Conservation (phyloP, 2,329 filamentous ascomycete genomes). For the Phialocephala subalpina region DNA sequence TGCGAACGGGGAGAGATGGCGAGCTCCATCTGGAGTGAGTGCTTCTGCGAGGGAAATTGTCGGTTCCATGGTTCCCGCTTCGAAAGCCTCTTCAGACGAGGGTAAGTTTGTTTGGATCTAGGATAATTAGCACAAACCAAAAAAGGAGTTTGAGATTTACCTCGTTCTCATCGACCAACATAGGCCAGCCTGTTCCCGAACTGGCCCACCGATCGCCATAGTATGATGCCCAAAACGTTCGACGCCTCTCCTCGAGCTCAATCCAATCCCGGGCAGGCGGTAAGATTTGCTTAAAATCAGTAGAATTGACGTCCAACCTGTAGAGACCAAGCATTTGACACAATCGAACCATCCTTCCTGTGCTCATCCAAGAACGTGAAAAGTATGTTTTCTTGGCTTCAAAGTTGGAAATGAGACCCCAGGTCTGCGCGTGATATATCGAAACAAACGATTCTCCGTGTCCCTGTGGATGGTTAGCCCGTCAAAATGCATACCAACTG, state of each 20-base stretch:
- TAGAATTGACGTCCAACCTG: conserved; percentile 70
- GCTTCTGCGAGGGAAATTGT: conserved; percentile 70
- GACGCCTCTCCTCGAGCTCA: conserved; percentile 81
- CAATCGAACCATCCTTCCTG: conserved; percentile 74
- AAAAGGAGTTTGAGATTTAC: conserved; percentile 41
- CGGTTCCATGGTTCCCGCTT: conserved; percentile 68
- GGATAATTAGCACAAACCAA: conserved; percentile 10
- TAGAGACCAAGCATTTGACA: conserved; percentile 87
- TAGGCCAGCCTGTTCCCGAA: conserved; percentile 78
- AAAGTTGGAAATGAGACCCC: conserved; percentile 76
- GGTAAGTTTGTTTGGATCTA: conserved; percentile 76
- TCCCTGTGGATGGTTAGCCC: conserved; percentile 54
- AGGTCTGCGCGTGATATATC: conserved; percentile 81
- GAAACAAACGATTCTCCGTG: conserved; percentile 82
- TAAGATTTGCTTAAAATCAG: conserved; percentile 77
- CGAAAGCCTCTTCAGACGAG: conserved; percentile 78
- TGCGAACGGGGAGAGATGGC: conserved; percentile 74
- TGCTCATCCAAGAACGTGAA: conserved; percentile 84
- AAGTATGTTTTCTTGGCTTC: conserved; percentile 90
- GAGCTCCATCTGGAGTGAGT: conserved; percentile 57
- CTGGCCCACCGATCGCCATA: conserved; percentile 85
- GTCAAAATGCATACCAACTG: not conserved
- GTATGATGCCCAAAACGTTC: conserved; percentile 88
- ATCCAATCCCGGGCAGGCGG: conserved; percentile 80
- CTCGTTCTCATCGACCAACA: conserved; percentile 78